Evolutionary conservation across 441 rosid species (phyloP).

Genomic region (Sinapis alba): DNA sequence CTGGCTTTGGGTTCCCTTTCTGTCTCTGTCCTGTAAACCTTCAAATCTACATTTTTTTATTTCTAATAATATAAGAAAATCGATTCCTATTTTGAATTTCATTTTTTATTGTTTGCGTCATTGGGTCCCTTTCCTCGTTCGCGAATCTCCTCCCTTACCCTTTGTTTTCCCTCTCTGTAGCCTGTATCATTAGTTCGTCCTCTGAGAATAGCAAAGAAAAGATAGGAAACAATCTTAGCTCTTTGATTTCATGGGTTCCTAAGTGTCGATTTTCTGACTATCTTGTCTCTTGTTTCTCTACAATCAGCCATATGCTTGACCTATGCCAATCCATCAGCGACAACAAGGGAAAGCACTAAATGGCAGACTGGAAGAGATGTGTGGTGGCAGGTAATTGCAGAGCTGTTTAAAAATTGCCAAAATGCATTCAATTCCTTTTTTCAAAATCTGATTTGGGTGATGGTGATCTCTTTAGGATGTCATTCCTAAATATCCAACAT

Average conservation of each 20-base stretch:
- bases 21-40: not conserved
- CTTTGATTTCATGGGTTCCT: slow-evolving; percentile 10
- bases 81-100: too few relatives aligned
- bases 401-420: not conserved
- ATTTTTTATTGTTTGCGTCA: too few relatives aligned
- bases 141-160: too few relatives aligned
- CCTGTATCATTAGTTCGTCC: not conserved
- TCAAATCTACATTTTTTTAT: too few relatives aligned
- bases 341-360: slow-evolving; percentile 74
- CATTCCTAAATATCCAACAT: slow-evolving; percentile 73
- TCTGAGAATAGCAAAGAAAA: not conserved
- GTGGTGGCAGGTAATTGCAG: slow-evolving; percentile 85
- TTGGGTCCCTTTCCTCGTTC: too few relatives aligned
- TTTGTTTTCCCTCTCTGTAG: not conserved
- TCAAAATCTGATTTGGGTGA: slow-evolving; percentile 20
- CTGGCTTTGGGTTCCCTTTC: not conserved
- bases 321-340: slow-evolving; percentile 72
- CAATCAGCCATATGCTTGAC: slow-evolving; percentile 73
- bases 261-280: slow-evolving; percentile 10
- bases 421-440: not conserved
- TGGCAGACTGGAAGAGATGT: slow-evolving; percentile 88
- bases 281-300: slow-evolving; percentile 28
- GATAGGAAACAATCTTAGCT: not conserved
- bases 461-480: slow-evolving; percentile 59
- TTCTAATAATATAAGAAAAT: too few relatives aligned